phyloP scores from a whole-genome alignment of 257 asterid species.

The Penstemon eatonii region DNA sequence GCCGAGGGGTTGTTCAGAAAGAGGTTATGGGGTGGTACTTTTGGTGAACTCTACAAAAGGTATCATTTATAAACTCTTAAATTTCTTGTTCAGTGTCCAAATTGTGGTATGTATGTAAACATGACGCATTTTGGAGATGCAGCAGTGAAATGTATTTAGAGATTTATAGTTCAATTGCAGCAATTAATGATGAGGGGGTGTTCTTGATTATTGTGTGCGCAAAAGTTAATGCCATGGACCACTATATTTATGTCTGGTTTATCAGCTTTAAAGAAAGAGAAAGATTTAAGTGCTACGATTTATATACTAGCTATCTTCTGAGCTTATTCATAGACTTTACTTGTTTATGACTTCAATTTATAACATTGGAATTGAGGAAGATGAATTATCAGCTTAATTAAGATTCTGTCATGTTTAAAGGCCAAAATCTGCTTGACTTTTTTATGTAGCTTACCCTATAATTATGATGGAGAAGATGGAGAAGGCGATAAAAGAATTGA shows the following conservation, averaged over 20 bases:
- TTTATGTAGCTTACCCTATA: not conserved
- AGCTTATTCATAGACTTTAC: slow-evolving; percentile 6
- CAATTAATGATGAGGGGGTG: slow-evolving; percentile 1
- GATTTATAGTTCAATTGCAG: slow-evolving; percentile 4
- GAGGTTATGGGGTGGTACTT: slow-evolving; percentile 95
- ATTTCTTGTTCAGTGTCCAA: no score
- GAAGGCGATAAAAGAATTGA: slow-evolving; percentile 8
- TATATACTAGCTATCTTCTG: not conserved
- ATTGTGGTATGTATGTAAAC: no score
- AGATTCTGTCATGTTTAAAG: slow-evolving; percentile 18
- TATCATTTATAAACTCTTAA: not conserved
- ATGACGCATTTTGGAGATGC: not conserved
- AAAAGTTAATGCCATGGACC: slow-evolving; percentile 13
- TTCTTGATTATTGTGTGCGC: not conserved
- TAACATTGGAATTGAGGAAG: slow-evolving; percentile 7
- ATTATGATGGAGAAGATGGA: slow-evolving; percentile 1
- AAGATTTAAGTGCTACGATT: no score
- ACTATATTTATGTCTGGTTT: slow-evolving; percentile 13
- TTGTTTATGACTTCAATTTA: not conserved
- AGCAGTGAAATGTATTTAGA: not conserved
- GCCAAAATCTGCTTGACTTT: slow-evolving; percentile 5
- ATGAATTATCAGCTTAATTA: slow-evolving; percentile 4
- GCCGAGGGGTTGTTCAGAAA: slow-evolving; percentile 87
- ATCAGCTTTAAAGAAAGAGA: no score
- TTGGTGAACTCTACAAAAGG: slow-evolving; percentile 85